These are phyloP conservation scores for Tetrapyrgos nigripes DNA, from an alignment of 1,284 basidiomycete species.

Conservation along the genomic window DNA sequence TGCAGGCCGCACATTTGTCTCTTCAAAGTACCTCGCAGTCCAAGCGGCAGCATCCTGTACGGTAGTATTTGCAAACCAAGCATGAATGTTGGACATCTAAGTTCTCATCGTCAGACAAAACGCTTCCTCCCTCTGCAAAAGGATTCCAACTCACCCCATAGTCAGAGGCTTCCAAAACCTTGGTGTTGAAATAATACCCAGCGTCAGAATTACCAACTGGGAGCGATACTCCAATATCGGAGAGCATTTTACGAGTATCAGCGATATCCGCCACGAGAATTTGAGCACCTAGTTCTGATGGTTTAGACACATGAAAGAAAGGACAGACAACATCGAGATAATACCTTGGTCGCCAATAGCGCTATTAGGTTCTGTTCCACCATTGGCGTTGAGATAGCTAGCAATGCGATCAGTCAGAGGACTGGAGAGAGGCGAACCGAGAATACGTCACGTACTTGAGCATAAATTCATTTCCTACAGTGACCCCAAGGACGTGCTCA, in stretches of 20 bases:
- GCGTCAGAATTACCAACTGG: slow-evolving; percentile 92
- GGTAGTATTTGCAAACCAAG: slow-evolving; percentile 82
- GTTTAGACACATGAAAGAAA: background rate
- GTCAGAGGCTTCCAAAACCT: slow-evolving; percentile 75
- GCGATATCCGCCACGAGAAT: slow-evolving; percentile 70
- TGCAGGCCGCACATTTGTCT: slow-evolving; percentile 62
- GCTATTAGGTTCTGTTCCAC: slow-evolving; percentile 54
- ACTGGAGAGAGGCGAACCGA: background rate
- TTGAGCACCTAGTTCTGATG: slow-evolving; percentile 45
- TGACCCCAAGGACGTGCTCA: slow-evolving; percentile 80
- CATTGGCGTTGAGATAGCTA: slow-evolving; percentile 61
- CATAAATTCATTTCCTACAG: slow-evolving; percentile 86
- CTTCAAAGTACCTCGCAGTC: slow-evolving; percentile 52
- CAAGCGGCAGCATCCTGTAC: slow-evolving; percentile 71
- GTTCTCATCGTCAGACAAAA: background rate
- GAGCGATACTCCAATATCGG: slow-evolving; percentile 59
- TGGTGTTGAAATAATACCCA: slow-evolving; percentile 82
- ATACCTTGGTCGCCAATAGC: slow-evolving; percentile 54
- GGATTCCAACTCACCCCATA: slow-evolving; percentile 61
- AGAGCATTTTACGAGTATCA: slow-evolving; percentile 65
- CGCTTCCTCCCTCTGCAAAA: slow-evolving; percentile 2
- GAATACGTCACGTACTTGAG: slow-evolving; percentile 59
- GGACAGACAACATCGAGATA: background rate
- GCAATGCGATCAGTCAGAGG: background rate
- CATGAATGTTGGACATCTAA: slow-evolving; percentile 85